Base-by-base conservation (phyloP, 179 eudicot species). In the Beta macrorhiza region DNA sequence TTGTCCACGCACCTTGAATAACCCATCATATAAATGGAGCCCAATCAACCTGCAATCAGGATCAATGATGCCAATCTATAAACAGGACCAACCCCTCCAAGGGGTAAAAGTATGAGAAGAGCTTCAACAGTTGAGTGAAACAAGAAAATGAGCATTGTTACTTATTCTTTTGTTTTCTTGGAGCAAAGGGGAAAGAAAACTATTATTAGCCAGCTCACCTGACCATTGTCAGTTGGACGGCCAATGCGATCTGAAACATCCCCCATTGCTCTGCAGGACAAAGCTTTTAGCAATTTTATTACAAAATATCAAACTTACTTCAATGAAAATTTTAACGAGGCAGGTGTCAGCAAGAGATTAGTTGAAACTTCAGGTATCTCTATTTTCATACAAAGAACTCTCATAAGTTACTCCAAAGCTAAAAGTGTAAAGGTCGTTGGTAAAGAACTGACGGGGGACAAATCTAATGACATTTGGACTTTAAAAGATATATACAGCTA, bases 31-130 rank as follows among this genome's bases (percentile, higher is more conserved):
- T 32, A 96, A 86, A 87, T 96, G 98, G 44, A 96, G 98, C 45
- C 99, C 99, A 86, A 96, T 96, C 79, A 96, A 85, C 90, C 98
- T 96, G 92, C 99, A 96, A 82, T 96, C 98, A 67, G 99, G 99
- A 86, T 96, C 99, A 77, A 96, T 93, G 79, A 96, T 94, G 83
- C 99, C 99, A 85, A 94, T 96, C 98, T 96, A 85, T 56, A 55
- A 71, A 65, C 37, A 73, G 67, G 56, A 32, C 57, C 81, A 58
- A 11, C 78, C 72, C 82, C 79, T 74, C 77, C 51, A 56, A 52
- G 22, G 51, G 55, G 62, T 37, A 75, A 53, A 63, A 74, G 76
- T 20, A 75, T 72, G 70, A 69, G 56, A 71, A 63, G 37, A 25
- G 72, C 20, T 45, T 75, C 44, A 76, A 49, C 5, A 63, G 45